phyloP scores from a whole-genome alignment of 495 filamentous ascomycete species.

The Aspergillus wentii region DNA sequence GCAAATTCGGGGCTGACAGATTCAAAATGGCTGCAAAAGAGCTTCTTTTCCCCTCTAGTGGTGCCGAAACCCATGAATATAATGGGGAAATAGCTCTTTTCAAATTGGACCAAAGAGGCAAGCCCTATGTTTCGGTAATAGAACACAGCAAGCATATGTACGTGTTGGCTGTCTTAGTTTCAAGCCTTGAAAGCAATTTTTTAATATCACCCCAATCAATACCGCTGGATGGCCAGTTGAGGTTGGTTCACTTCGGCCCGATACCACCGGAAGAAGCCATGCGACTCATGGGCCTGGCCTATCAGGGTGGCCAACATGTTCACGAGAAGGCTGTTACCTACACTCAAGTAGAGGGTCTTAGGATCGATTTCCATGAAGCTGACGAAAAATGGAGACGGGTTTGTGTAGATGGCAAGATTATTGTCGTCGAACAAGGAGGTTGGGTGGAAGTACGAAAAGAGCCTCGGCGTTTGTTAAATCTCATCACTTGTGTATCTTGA shows the following conservation, averaged over 20 bases:
- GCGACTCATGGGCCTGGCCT: slow-evolving; percentile 72
- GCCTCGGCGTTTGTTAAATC: slow-evolving; percentile 14
- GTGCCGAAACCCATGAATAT: slow-evolving; percentile 62
- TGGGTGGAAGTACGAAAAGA: slow-evolving; percentile 61
- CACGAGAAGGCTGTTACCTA: slow-evolving; percentile 58
- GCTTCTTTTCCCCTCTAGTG: slow-evolving; percentile 57
- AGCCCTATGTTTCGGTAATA: too few species aligned
- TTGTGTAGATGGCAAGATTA: slow-evolving; percentile 85
- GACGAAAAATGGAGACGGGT: slow-evolving; percentile 71
- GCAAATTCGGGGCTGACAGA: slow-evolving; percentile 64
- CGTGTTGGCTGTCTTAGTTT: slow-evolving; percentile 67
- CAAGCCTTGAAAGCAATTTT: slow-evolving; percentile 75
- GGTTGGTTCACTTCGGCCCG: slow-evolving; percentile 69
- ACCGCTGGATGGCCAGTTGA: slow-evolving; percentile 61
- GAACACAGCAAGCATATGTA: slow-evolving; percentile 61
- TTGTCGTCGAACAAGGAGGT: slow-evolving; percentile 63
- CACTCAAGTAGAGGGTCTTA: slow-evolving; percentile 54
- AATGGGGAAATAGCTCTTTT: slow-evolving; percentile 49
- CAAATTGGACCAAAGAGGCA: slow-evolving; percentile 4
- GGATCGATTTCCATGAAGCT: slow-evolving; percentile 59
- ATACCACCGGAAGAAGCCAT: slow-evolving; percentile 58
- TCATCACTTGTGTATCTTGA: slow-evolving; percentile 6
- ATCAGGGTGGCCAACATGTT: slow-evolving; percentile 69
- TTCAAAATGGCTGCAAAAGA: slow-evolving; percentile 81
- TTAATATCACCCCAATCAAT: slow-evolving; percentile 65